Evolutionary conservation across 257 asterid species (phyloP), one percentile per base, ranked within the genome.

Genomic region (Ilex aquifolium): DNA sequence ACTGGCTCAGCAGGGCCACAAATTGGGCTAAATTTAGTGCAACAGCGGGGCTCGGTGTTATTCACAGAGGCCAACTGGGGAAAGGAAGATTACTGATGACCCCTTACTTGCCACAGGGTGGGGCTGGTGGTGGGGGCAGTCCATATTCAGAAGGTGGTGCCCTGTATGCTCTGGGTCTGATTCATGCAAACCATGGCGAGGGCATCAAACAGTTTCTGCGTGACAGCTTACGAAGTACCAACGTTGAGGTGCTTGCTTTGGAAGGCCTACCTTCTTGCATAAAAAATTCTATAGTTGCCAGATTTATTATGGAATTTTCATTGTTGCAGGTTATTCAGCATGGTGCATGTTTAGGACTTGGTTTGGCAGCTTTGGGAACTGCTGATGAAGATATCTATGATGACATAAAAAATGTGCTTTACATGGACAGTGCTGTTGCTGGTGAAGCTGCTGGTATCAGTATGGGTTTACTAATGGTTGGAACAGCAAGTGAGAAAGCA

Each of bases 81-180:
- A 97, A 90, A 76, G 97, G 96, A 66, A 90, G 96, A 82, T 87
- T 95, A 21, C 82, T 93, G 60, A 93, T 93, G 99, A 95, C 99
- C 42, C 99, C 99, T 62, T 93, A 93, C 81, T 80, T 93, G 83
- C 99, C 97, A 1, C 97, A 87, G 70, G 86, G 95, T 68, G 96
- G 97, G 46, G 90, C 83, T 66, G 97, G 92, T 66, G 95, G 96
- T 57, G 95, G 93, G 44, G 91, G 95, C 42, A 88, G 99, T 76
- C 99, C 99, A 55, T 93, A 85, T 70, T 85, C 99, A 48, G 97
- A 90, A 80, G 99, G 99, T 76, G 99, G 99, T 62, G 97, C 97
- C 46, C 70, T 90, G 32, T 93, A 90, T 74, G 99, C 96, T 76
- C 79, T 93, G 62, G 99, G 99, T 67, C 79, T 93, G 65, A 88